Evolutionary conservation across 257 asterid genomes (phyloP).

Genomic region (Salvia rosmarinus): DNA sequence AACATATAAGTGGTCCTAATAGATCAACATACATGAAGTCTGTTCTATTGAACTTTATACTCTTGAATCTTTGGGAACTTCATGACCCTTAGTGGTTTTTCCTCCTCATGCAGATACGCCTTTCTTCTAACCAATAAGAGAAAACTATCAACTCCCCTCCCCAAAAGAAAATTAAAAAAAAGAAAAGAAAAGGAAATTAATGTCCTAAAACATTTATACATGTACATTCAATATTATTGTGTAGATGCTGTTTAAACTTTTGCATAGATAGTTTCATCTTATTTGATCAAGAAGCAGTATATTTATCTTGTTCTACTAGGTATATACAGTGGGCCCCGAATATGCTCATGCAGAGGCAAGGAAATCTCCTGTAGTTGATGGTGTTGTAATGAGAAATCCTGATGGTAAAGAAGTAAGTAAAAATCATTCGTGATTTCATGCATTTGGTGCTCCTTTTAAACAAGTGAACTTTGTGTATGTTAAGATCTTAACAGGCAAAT

Average conservation of each 20-base stretch:
- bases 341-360: constrained; percentile 97
- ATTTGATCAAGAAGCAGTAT: constrained; percentile 4
- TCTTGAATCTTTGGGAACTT: constrained; percentile 22
- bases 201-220: not conserved
- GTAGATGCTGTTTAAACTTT: constrained; percentile 17
- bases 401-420: constrained; percentile 91
- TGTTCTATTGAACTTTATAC: constrained; percentile 13
- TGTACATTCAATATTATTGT: constrained; percentile 2
- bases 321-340: constrained; percentile 89
- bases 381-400: constrained; percentile 96
- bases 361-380: constrained; percentile 95
- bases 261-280: constrained; percentile 13
- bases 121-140: constrained; percentile 13
- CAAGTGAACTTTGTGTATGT: constrained; percentile 17
- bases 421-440: constrained; percentile 24
- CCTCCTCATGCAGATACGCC: constrained; percentile 4
- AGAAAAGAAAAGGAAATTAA: not conserved
- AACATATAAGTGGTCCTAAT: constrained; percentile 1
- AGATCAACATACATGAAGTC: constrained; percentile 15
- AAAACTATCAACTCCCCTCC: not conserved
- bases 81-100: constrained; percentile 10
- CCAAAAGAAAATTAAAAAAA: not conserved
- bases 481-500: not conserved
- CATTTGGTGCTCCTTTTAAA: constrained; percentile 12
- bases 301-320: constrained; percentile 45